Conservation (phyloP, 192 early-diverging fungal genomes). For the Dispira parvispora region DNA sequence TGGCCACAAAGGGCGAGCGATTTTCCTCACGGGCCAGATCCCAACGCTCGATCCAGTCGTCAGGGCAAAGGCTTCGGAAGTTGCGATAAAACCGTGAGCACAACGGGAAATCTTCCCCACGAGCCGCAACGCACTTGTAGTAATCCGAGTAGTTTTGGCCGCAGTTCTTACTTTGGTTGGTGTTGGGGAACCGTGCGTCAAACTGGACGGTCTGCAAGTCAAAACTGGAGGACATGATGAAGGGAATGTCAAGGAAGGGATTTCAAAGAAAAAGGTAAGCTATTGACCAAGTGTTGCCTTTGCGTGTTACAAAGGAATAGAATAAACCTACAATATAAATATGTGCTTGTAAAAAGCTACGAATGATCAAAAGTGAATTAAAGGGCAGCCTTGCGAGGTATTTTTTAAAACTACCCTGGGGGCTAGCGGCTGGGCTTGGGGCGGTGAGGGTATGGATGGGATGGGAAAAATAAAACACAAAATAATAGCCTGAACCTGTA, state of each 20-base stretch:
- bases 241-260: not conserved
- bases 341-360: not conserved
- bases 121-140: conserved; percentile 73
- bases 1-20: conserved; percentile 18
- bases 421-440: too few relatives aligned
- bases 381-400: not conserved
- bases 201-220: conserved; percentile 18
- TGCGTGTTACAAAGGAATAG: not conserved
- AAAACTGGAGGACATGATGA: not conserved
- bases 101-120: conserved; percentile 89
- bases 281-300: not conserved
- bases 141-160: conserved; percentile 99
- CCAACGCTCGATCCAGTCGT: conserved; percentile 57
- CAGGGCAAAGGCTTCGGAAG: conserved; percentile 80
- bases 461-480: too few relatives aligned
- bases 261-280: not conserved
- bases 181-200: conserved; percentile 83
- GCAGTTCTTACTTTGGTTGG: conserved; percentile 98
- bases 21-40: conserved; percentile 27
- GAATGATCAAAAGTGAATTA: not conserved
- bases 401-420: too few relatives aligned
- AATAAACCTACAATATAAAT: not conserved
- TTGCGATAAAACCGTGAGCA: conserved; percentile 82
- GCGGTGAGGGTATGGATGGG: too few relatives aligned
- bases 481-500: too few relatives aligned